Conservation (phyloP, 2,329 filamentous ascomycete genomes). For the Sporothrix curviconia region DNA sequence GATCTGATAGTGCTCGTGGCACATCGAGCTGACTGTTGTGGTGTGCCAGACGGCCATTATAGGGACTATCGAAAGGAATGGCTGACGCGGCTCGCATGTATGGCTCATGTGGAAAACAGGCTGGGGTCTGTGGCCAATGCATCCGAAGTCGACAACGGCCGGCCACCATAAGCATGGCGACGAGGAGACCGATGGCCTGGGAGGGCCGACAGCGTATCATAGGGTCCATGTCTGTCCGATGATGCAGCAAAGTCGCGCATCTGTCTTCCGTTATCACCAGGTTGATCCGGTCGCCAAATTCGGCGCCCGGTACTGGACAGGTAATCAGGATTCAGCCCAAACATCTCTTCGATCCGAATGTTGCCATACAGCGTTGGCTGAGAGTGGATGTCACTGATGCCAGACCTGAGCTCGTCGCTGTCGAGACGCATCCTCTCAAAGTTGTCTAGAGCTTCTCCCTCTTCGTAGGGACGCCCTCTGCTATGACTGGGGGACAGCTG, state of each 20-base stretch:
- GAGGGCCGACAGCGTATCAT: not conserved
- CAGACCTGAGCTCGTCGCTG: not conserved
- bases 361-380: not conserved
- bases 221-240: not conserved
- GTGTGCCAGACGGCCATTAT: not conserved
- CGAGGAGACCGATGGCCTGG: not conserved
- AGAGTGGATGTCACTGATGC: not conserved
- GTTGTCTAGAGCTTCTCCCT: not conserved
- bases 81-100: conserved; percentile 8
- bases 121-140: not conserved
- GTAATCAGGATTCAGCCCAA: not conserved
- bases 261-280: no score
- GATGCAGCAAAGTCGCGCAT: no score
- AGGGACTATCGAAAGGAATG: conserved; percentile 1
- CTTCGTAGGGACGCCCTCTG: not conserved
- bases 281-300: not conserved
- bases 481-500: not conserved
- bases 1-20: not conserved
- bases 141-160: not conserved
- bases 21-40: not conserved
- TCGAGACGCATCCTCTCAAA: conserved; percentile 1
- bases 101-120: not conserved
- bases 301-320: not conserved
- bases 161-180: not conserved
- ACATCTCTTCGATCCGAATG: not conserved